phyloP scores from a whole-genome alignment of 352 stramenopile genomes.

The Phytophthora multivora region DNA sequence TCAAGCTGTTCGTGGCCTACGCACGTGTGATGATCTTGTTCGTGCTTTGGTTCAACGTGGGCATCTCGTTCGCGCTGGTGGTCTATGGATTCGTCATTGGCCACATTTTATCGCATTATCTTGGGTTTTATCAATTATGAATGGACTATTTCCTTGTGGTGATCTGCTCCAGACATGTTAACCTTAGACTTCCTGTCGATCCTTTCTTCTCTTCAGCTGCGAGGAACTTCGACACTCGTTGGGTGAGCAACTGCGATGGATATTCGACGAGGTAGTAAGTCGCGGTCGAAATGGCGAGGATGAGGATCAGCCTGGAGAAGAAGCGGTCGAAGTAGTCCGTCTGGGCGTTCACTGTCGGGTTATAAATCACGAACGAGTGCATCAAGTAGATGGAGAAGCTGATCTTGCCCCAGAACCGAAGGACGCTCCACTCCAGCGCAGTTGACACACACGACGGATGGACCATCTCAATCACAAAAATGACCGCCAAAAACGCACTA shows the following conservation, averaged over 20 bases:
- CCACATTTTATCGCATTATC: constrained; percentile 78
- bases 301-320: constrained; percentile 35
- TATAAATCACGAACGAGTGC: constrained; percentile 28
- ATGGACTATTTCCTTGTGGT: constrained; percentile 1
- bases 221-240: constrained; percentile 16
- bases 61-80: constrained; percentile 63
- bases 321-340: constrained; percentile 40
- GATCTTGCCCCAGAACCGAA: constrained; percentile 33
- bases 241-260: constrained; percentile 44
- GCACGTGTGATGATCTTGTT: constrained; percentile 86
- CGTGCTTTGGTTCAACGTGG: constrained; percentile 88
- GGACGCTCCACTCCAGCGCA: constrained; percentile 27
- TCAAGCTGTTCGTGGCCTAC: constrained; percentile 84
- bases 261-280: constrained; percentile 54
- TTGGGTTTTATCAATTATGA: no score
- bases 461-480: constrained; percentile 33
- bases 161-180: constrained; percentile 8
- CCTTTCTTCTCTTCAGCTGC: constrained; percentile 15
- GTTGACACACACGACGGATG: constrained; percentile 26
- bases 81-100: constrained; percentile 71
- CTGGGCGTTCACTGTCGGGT: constrained; percentile 13
- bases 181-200: neutral
- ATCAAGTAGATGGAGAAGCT: constrained; percentile 34
- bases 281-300: constrained; percentile 27
- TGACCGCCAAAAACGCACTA: constrained; percentile 23